Evolutionary conservation across 306 rosid species (phyloP), one percentile per base, ranked within the genome.

Genomic region (Vicia faba): DNA sequence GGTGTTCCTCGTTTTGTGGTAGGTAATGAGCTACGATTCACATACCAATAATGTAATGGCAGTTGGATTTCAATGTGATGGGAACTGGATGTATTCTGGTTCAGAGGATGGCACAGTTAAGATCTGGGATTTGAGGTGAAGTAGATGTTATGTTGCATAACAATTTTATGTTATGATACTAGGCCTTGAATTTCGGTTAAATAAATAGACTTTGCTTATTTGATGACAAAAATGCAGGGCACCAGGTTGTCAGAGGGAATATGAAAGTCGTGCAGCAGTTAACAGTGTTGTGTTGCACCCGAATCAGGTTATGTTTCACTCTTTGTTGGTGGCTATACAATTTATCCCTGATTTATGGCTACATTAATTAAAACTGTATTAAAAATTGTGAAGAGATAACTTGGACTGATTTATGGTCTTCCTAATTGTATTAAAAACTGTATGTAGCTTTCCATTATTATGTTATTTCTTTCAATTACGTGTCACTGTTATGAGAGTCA

Each of bases 51-150:
- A 93, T 76, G 99, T 93, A 46, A 90, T 90, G 99, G 93, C 99
- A 1, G 96, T 93, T 76, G 99, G 99, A 70, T 93, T 93, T 78
- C 99, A 93, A 69, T 93, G 99, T 68, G 99, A 93, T 84, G 99
- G 99, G 62, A 93, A 93, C 79, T 93, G 99, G 99, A 93, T 90
- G 99, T 93, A 93, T 81, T 93, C 99, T 36, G 99, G 99, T 72
- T 93, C 99, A 2, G 99, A 93, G 85, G 99, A 93, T 51, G 99
- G 99, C 77, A 90, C 99, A 0, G 99, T 93, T 74, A 93, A 93
- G 82, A 93, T 93, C 66, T 93, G 99, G 99, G 99, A 93, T 80
- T 84, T 91, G 78, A 93, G 99, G 99, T 93, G 61, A 38, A 73
- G 25, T 39, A 72, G 23, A 38, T 19, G 8, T 48, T 18, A 1